Evolutionary conservation across 441 rosid genomes (phyloP).

Genomic region (Breynia disticha): DNA sequence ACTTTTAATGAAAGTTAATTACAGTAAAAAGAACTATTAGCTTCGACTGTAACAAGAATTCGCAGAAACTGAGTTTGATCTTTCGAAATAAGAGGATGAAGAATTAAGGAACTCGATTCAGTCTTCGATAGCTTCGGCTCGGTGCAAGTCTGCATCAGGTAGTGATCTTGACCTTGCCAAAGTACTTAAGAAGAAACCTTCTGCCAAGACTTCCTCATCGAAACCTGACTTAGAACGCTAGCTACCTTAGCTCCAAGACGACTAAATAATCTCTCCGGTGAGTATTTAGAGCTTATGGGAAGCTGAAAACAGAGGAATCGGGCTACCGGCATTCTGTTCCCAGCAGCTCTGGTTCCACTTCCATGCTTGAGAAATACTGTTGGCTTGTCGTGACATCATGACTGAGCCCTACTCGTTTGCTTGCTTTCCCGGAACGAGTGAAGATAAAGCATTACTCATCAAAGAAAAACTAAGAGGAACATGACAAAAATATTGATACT

Average conservation of each 20-base stretch:
- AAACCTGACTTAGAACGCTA: conserved; percentile 42
- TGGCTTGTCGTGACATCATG: conserved; percentile 39
- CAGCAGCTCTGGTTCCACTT: conserved; percentile 11
- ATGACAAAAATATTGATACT: too few relatives aligned
- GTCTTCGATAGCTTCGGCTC: conserved; percentile 87
- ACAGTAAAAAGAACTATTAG: too few relatives aligned
- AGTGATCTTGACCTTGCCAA: conserved; percentile 66
- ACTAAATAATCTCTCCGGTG: conserved; percentile 31
- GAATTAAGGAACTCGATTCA: conserved; percentile 91
- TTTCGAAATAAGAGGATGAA: conserved; percentile 51
- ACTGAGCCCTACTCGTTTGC: conserved; percentile 30
- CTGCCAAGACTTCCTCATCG: conserved; percentile 33
- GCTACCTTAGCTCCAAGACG: conserved; percentile 52
- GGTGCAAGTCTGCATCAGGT: conserved; percentile 68
- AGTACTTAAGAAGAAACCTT: conserved; percentile 37
- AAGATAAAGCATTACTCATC: too few relatives aligned
- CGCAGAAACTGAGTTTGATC: conserved; percentile 53
- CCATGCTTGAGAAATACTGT: conserved; percentile 30
- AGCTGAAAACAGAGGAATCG: conserved; percentile 36
- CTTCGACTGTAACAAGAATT: conserved; percentile 31
- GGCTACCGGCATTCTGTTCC: conserved; percentile 23
- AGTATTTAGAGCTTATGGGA: conserved; percentile 20
- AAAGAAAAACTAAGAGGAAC: too few relatives aligned
- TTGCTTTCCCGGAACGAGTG: too few relatives aligned
- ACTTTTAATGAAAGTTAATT: too few relatives aligned